Base-by-base conservation (phyloP, 1,284 basidiomycete genomes). In the Melampsora americana region DNA sequence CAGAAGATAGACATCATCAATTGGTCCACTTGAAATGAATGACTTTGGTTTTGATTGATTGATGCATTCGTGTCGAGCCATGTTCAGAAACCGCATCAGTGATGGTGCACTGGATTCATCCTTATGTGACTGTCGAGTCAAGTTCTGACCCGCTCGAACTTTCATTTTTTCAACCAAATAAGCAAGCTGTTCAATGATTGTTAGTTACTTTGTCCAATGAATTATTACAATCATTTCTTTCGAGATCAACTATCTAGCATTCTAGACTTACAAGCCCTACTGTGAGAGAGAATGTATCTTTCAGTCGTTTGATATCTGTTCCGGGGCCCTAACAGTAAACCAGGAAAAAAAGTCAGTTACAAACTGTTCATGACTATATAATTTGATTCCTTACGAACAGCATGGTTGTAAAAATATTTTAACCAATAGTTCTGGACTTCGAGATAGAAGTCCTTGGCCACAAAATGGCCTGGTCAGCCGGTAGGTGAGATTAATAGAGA, bases 201-300 rank as follows among this genome's bases (percentile, higher is more conserved):
- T 12, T 26, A 44, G n/a, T 11, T 9, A 26, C 2, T 68, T 5
- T 14, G n/a, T 5, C 42, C 14, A 12, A 53, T 6, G 20, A 32
- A 9, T n/a, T n/a, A n/a, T n/a, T n/a, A n/a, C n/a, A n/a, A n/a
- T n/a, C n/a, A n/a, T n/a, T n/a, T n/a, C n/a, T n/a, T n/a, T n/a
- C n/a, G n/a, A 5, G 50, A 23, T 23, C 28, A 39, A 42, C 4
- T 39, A 2, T 7, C 32, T 35, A 3, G 35, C 6, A 39, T 16
- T 14, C 0, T 2, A 11, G 35, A 46, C 48, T 26, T 30, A 70
- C 68, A 1, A 61, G 23, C 3, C 18, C 4, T 2, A 70, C 48
- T 16, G 42, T 61, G 32, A 5, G 39, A 6, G 53, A 70, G 23
- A 70, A 70, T 20, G 48, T 28, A n/a, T 70, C 56, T n/a, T 70